Evolutionary conservation across 2,329 filamentous ascomycete species (phyloP).

Genomic region (Hypoxylon sp.): DNA sequence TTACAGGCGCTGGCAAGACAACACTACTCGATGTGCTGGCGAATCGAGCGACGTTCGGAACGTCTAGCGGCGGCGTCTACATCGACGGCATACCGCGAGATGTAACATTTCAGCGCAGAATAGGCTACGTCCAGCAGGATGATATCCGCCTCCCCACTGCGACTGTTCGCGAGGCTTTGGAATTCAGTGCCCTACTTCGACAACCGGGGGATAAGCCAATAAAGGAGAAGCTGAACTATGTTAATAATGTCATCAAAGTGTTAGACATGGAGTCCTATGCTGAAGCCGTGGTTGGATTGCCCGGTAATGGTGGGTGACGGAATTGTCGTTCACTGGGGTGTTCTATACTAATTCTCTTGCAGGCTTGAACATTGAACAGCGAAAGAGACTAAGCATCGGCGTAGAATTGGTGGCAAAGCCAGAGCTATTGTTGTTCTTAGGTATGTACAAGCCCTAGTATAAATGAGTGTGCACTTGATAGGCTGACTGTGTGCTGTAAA

Average conservation of each 20-base stretch:
- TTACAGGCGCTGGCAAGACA: not conserved
- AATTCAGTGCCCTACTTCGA: slow-evolving; percentile 74
- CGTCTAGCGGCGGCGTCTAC: not conserved
- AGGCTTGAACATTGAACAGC: slow-evolving; percentile 77
- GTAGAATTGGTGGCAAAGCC: slow-evolving; percentile 93
- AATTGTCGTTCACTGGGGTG: no score
- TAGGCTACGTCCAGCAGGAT: slow-evolving; percentile 91
- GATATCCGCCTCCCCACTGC: slow-evolving; percentile 87
- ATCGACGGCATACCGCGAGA: not conserved
- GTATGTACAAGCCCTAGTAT: not conserved
- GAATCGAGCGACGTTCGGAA: not conserved
- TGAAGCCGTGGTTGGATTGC: slow-evolving; percentile 87
- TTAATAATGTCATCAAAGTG: slow-evolving; percentile 89
- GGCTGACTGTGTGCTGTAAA: no score
- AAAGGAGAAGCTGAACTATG: slow-evolving; percentile 82
- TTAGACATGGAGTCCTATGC: slow-evolving; percentile 89
- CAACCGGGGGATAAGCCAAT: not conserved
- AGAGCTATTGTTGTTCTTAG: slow-evolving; percentile 80
- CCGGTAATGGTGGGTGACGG: slow-evolving; percentile 57
- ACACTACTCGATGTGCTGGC: not conserved
- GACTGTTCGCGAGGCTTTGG: slow-evolving; percentile 87
- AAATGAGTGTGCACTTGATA: no score
- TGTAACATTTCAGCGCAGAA: slow-evolving; percentile 53
- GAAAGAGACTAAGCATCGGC: slow-evolving; percentile 86
- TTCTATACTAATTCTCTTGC: no score